These are phyloP conservation scores for Mortierella sp. DNA, from an alignment of 371 early-diverging fungal genomes.

Conservation along the genomic window DNA sequence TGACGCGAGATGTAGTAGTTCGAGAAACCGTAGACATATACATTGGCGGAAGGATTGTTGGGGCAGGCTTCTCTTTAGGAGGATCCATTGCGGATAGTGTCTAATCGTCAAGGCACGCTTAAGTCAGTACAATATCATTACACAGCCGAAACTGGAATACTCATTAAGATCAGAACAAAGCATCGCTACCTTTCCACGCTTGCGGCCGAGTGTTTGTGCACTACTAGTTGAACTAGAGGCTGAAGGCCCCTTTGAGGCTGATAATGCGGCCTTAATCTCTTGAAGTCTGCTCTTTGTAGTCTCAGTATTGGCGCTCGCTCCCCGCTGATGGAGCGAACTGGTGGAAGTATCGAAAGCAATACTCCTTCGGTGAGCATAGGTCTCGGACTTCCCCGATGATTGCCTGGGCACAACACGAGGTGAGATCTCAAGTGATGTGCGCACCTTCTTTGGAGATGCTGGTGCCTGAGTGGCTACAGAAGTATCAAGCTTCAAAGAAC, in stretches of 20 bases:
- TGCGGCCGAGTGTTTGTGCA: constrained; percentile 23
- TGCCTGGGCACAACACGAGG: constrained; percentile 17
- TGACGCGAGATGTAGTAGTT: constrained; percentile 4
- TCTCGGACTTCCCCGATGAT: background rate
- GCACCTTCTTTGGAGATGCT: background rate
- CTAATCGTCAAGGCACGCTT: background rate
- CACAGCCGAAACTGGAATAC: too few relatives aligned
- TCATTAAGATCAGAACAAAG: background rate
- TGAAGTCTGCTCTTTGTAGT: too few relatives aligned
- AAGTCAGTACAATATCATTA: too few relatives aligned
- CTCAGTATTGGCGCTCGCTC: too few relatives aligned
- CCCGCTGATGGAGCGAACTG: too few relatives aligned
- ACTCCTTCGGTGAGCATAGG: constrained; percentile 33
- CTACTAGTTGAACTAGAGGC: background rate
- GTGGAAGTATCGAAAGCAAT: constrained; percentile 38
- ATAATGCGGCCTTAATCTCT: too few relatives aligned
- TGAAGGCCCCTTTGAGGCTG: too few relatives aligned
- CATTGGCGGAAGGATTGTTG: constrained; percentile 9
- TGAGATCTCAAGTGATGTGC: background rate
- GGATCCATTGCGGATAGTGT: constrained; percentile 14
- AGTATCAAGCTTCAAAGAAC: constrained; percentile 22
- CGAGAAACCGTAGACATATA: constrained; percentile 12
- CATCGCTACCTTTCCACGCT: constrained; percentile 42
- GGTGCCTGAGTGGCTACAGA: constrained; percentile 16
- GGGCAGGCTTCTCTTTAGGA: constrained; percentile 8